Percentiles rank a stretch among this genome's conserved stretches.
Conservation (phyloP, 1,139 yeast genomes). For the Nakaseomyces glabratus region DNA sequence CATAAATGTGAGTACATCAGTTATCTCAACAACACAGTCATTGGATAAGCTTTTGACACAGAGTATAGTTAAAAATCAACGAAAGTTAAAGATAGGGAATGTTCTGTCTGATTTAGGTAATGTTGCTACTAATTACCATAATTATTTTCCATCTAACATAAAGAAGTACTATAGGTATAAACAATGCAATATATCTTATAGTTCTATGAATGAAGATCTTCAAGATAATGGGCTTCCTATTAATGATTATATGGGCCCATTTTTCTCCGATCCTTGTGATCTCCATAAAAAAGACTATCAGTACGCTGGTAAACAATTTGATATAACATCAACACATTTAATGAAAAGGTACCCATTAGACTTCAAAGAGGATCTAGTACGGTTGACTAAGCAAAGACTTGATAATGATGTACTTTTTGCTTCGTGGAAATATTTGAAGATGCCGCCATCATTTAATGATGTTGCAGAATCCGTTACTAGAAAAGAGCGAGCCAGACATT, state of each 20-base stretch:
- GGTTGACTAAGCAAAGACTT: constrained; percentile 9
- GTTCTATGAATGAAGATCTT: constrained; percentile 27
- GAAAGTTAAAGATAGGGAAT: too few relatives aligned
- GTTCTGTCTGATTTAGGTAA: too few relatives aligned
- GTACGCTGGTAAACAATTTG: constrained; percentile 59
- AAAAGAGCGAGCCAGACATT: constrained; percentile 15
- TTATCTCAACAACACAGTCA: too few relatives aligned
- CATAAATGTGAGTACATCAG: too few relatives aligned
- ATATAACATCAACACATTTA: constrained; percentile 26
- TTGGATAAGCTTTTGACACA: too few relatives aligned
- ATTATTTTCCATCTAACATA: too few relatives aligned
- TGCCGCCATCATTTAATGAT: constrained; percentile 36
- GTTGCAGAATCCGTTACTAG: constrained; percentile 30
- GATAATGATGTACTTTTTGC: constrained; percentile 8
- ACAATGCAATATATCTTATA: constrained; percentile 6
- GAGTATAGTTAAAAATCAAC: too few relatives aligned
- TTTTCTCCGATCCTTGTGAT: constrained; percentile 45
- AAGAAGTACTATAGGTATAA: background rate
- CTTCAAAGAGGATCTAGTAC: constrained; percentile 17
- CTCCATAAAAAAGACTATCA: constrained; percentile 47
- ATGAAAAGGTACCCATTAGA: constrained; percentile 22
- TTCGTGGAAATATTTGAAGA: constrained; percentile 34
- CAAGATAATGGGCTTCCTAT: constrained; percentile 41
- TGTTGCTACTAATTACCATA: too few relatives aligned
- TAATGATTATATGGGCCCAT: constrained; percentile 54